phyloP scores from a whole-genome alignment of 495 filamentous ascomycete species.

The Hypomontagnella monticulosa region DNA sequence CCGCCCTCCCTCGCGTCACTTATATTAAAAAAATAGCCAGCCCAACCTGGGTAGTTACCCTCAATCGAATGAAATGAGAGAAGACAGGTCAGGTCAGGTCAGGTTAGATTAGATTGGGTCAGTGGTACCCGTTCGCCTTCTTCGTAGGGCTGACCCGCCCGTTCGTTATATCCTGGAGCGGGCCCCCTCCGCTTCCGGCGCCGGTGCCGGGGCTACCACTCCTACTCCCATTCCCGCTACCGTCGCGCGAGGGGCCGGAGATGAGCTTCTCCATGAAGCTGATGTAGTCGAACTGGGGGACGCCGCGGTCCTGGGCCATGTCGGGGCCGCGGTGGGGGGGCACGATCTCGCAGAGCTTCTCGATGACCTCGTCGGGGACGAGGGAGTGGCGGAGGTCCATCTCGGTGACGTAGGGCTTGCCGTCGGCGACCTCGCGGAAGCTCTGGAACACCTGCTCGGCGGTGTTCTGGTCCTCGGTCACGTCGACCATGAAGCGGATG shows the following conservation, averaged over 20 bases:
- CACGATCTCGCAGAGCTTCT: slow-evolving; percentile 87
- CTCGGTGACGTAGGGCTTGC: slow-evolving; percentile 98
- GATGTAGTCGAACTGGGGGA: slow-evolving; percentile 89
- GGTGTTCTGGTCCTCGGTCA: slow-evolving; percentile 97
- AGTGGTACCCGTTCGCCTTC: slow-evolving; percentile 43
- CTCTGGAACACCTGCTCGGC: slow-evolving; percentile 97
- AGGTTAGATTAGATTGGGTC: too few species aligned
- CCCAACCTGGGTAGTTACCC: neutral
- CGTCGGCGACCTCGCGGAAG: slow-evolving; percentile 96
- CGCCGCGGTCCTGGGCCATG: slow-evolving; percentile 76
- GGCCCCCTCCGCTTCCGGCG: slow-evolving; percentile 7
- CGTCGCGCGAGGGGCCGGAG: slow-evolving; percentile 14
- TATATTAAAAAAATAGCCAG: slow-evolving; percentile 9
- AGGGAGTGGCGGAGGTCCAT: slow-evolving; percentile 93
- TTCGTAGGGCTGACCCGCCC: slow-evolving; percentile 47
- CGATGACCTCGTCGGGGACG: slow-evolving; percentile 94
- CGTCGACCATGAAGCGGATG: slow-evolving; percentile 98
- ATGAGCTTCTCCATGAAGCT: slow-evolving; percentile 89
- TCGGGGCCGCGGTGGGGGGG: slow-evolving; percentile 82
- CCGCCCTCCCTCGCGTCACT: neutral
- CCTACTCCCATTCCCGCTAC: neutral
- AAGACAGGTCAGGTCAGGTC: too few species aligned
- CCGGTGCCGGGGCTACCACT: neutral
- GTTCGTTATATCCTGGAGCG: slow-evolving; percentile 46
- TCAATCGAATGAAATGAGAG: neutral